phyloP scores from a whole-genome alignment of 179 eudicot genomes.

The Heliamphora pulchella region DNA sequence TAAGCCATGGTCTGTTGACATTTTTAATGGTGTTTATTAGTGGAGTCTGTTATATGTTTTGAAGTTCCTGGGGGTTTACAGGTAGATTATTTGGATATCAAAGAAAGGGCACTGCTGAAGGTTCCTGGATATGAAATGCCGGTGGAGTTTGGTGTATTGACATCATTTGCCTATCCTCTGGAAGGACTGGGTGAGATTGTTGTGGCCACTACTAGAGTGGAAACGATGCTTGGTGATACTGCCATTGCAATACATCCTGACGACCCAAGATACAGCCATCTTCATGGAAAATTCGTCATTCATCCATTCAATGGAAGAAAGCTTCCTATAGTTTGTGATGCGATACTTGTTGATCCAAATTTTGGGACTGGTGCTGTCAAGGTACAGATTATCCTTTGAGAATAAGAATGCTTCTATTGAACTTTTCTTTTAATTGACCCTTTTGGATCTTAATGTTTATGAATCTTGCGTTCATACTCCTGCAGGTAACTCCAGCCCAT shows the following conservation, averaged over 20 bases:
- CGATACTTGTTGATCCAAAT: constrained; percentile 64
- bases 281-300: constrained; percentile 79
- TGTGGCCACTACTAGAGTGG: constrained; percentile 95
- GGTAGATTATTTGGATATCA: constrained; percentile 80
- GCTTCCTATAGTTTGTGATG: constrained; percentile 80
- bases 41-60: background rate
- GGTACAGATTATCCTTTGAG: constrained; percentile 33
- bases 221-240: constrained; percentile 97
- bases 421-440: background rate
- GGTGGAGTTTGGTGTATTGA: constrained; percentile 85
- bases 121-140: constrained; percentile 77
- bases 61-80: constrained; percentile 26
- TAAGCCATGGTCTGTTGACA: constrained; percentile 16
- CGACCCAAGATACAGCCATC: constrained; percentile 70
- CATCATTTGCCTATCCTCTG: constrained; percentile 86
- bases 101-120: constrained; percentile 58
- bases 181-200: constrained; percentile 85
- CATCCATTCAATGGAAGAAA: constrained; percentile 90
- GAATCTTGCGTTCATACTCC: constrained; percentile 2
- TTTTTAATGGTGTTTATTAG: background rate
- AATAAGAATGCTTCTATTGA: constrained; percentile 12
- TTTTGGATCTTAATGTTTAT: constrained; percentile 14
- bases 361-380: constrained; percentile 99
- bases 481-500: constrained; percentile 95
- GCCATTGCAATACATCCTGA: constrained; percentile 93